These are phyloP conservation scores for Gyrodon lividus DNA, from an alignment of 768 basidiomycete genomes.

Conservation along the genomic window DNA sequence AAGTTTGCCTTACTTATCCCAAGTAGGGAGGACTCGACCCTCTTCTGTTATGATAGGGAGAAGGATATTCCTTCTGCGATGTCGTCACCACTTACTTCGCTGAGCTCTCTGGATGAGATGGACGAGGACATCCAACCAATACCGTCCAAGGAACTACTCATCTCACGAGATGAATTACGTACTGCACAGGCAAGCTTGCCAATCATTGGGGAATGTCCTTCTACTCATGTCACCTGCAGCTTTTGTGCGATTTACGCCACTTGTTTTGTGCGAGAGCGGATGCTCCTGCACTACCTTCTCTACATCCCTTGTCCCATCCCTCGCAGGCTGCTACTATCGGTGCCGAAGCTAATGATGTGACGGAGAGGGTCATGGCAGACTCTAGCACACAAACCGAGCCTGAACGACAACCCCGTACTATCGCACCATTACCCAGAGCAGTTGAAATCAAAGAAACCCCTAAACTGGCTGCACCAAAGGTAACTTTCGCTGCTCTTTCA, in stretches of 20 bases:
- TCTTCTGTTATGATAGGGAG: conserved; percentile 11
- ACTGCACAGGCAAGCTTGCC: conserved; percentile 53
- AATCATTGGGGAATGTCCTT: conserved; percentile 2
- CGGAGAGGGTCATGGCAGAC: conserved; percentile 20
- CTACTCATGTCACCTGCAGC: conserved; percentile 27
- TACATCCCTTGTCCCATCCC: background rate
- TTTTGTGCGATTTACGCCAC: conserved; percentile 40
- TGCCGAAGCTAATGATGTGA: background rate
- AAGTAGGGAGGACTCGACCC: background rate
- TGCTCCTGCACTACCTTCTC: background rate
- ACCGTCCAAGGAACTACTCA: conserved; percentile 23
- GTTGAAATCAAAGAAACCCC: conserved; percentile 21
- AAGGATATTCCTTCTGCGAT: conserved; percentile 44
- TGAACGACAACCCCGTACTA: conserved; percentile 11
- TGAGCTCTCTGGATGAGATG: conserved; percentile 68
- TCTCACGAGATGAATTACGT: conserved; percentile 49
- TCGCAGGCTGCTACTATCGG: background rate
- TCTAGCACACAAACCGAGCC: conserved; percentile 29
- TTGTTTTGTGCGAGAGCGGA: conserved; percentile 15
- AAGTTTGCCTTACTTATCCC: conserved; percentile 17
- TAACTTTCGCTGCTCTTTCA: background rate
- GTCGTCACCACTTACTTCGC: conserved; percentile 72
- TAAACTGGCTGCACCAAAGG: conserved; percentile 24
- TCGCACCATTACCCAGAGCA: conserved; percentile 10
- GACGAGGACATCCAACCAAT: conserved; percentile 35